Evolutionary conservation across 495 filamentous ascomycete species (phyloP), one percentile per base, ranked within the genome.

Genomic region (Acidomyces sp.): DNA sequence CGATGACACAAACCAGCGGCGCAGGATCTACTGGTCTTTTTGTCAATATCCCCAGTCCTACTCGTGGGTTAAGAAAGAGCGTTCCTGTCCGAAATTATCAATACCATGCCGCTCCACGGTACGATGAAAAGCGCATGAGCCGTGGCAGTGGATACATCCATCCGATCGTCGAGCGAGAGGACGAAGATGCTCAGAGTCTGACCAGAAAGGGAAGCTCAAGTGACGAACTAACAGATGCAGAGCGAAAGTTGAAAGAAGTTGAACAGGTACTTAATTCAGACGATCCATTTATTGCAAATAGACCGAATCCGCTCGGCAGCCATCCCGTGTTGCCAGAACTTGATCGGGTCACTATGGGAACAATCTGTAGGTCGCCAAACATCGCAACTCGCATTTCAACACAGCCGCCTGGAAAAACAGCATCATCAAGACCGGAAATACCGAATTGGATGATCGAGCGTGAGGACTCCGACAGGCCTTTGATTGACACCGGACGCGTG

Each of bases 131-230:
- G 23, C 60, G 61, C 30, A 62, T 63, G 12, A 47, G 41, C 20
- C 64, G 67, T 18, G 59, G 58, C 4, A 60, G 64, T 22, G 68
- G 71, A 16, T 58, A 63, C 27, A 78, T 78, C 15, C 72, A 77
- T 45, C 69, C 74, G 3, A 82, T 84, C 54, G 66, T 75, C n/a
- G 79, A 85, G 57, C 67, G 69, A 0, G 76, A 81, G 37, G 85
- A 93, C 28, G 82, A 86, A 36, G 75, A 72, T 22, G 55, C 66
- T 7, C 57, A 55, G 17, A 37, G 57, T 51, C 45, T 53, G 48
- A 52, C 15, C 6, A 25, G 34, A 45, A 10, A 16, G 27, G 15
- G 39, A 36, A 12, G 16, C 23, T 23, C 16, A 13, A 20, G 6
- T 3, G 28, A 32, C 13, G 16, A 18, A 12, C 18, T 51, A 13